phyloP scores from a whole-genome alignment of 2,329 filamentous ascomycete species.

The Rhytidhysteron rufulum region DNA sequence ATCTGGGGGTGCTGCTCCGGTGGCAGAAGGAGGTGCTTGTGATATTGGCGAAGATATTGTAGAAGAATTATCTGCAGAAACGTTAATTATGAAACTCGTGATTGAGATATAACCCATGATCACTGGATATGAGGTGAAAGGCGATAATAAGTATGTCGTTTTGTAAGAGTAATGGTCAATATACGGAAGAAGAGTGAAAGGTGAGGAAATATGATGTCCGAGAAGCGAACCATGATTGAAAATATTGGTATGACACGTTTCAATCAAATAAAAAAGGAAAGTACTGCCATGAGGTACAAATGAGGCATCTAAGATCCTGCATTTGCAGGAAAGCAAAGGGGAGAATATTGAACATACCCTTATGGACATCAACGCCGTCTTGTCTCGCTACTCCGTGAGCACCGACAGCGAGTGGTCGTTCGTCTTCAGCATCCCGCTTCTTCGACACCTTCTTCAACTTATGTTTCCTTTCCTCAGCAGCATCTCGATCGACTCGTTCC shows the following conservation, averaged over 20 bases:
- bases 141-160: no score
- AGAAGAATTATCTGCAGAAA: constrained; percentile 31
- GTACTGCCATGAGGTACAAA: no score
- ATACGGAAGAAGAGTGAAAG: background rate
- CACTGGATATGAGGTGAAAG: no score
- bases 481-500: constrained; percentile 47
- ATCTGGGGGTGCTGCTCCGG: constrained; percentile 57
- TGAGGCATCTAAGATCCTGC: no score
- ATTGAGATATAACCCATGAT: no score
- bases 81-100: background rate
- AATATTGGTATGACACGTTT: no score
- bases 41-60: constrained; percentile 39
- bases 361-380: constrained; percentile 58
- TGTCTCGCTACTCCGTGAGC: constrained; percentile 62
- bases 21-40: constrained; percentile 39
- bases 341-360: constrained; percentile 44
- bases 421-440: constrained; percentile 68
- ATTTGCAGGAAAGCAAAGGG: background rate
- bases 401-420: constrained; percentile 57
- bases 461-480: constrained; percentile 46
- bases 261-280: no score
- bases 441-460: constrained; percentile 63
- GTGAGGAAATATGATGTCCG: no score
- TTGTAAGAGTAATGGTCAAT: background rate
- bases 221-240: no score